A percentile compares a stretch with the other conserved stretches of the same genome.
Evolutionary conservation across 2,329 filamentous ascomycete genomes (phyloP).

Genomic region (Aspergillus persii): DNA sequence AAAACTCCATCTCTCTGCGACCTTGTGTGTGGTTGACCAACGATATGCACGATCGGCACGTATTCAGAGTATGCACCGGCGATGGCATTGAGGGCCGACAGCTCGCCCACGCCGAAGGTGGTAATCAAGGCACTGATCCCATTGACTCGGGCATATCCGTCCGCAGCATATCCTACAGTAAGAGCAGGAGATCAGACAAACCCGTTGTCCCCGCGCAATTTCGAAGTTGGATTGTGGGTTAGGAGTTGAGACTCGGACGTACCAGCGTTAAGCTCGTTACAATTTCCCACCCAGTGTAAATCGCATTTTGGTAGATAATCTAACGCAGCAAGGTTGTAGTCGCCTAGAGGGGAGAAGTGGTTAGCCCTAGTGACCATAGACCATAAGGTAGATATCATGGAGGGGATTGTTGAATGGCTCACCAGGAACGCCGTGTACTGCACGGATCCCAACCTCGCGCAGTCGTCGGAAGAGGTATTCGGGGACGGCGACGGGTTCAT

Average conservation of each 20-base stretch:
- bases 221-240: background rate
- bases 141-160: slow-evolving; percentile 73
- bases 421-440: slow-evolving; percentile 54
- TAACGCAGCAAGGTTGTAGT: slow-evolving; percentile 66
- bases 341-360: slow-evolving; percentile 33
- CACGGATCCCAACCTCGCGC: slow-evolving; percentile 48
- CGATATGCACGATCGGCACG: slow-evolving; percentile 65
- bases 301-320: slow-evolving; percentile 57
- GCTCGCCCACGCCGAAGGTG: slow-evolving; percentile 69
- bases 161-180: slow-evolving; percentile 65
- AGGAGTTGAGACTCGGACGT: slow-evolving; percentile 10
- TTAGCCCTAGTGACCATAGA: background rate
- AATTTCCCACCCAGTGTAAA: slow-evolving; percentile 60
- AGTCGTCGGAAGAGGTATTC: slow-evolving; percentile 53
- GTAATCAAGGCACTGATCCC: slow-evolving; percentile 69
- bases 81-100: slow-evolving; percentile 69
- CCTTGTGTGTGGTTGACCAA: slow-evolving; percentile 52
- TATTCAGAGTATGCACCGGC: slow-evolving; percentile 74
- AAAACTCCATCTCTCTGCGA: slow-evolving; percentile 47
- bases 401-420: slow-evolving; percentile 36
- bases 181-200: background rate
- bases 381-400: background rate
- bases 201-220: background rate
- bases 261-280: slow-evolving; percentile 61
- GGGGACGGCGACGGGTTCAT: slow-evolving; percentile 44